phyloP scores from a whole-genome alignment of 1,284 basidiomycete genomes.

The Afroboletus lepidellus region DNA sequence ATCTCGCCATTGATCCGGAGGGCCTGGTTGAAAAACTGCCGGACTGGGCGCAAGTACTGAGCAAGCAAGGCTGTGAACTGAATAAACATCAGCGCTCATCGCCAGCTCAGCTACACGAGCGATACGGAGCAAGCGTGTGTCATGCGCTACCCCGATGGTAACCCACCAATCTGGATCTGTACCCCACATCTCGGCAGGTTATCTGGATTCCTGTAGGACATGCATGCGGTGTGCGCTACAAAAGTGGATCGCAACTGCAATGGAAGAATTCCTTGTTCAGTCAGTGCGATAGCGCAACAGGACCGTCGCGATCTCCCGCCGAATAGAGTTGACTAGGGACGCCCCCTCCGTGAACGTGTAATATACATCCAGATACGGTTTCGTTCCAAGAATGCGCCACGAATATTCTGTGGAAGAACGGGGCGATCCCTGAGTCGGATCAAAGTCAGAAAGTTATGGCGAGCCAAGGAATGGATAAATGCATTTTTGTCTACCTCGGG shows the following conservation, averaged over 20 bases:
- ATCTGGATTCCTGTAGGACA: slow-evolving; percentile 2
- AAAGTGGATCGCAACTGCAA: slow-evolving; percentile 14
- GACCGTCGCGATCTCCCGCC: slow-evolving; percentile 18
- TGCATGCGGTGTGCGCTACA: slow-evolving; percentile 12
- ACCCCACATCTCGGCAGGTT: slow-evolving; percentile 25
- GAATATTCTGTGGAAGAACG: slow-evolving; percentile 14
- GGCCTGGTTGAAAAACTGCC: not conserved
- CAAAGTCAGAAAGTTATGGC: slow-evolving; percentile 17
- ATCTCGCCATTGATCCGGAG: slow-evolving; percentile 10
- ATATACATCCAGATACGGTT: slow-evolving; percentile 9
- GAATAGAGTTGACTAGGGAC: slow-evolving; percentile 3
- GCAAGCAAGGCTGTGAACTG: slow-evolving; percentile 8
- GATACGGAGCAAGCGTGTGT: slow-evolving; percentile 6
- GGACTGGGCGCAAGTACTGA: slow-evolving; percentile 9
- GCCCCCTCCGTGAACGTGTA: slow-evolving; percentile 2
- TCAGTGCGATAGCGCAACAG: slow-evolving; percentile 7
- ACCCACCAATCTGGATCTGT: slow-evolving; percentile 16
- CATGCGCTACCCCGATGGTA: not conserved
- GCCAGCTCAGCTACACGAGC: slow-evolving; percentile 8
- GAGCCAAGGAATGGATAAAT: slow-evolving; percentile 8
- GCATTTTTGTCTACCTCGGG: slow-evolving; percentile 11
- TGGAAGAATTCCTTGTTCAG: slow-evolving; percentile 15
- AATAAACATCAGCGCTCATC: slow-evolving; percentile 10
- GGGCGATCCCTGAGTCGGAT: slow-evolving; percentile 30
- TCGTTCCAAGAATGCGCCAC: slow-evolving; percentile 8